Conservation (phyloP, 2,329 filamentous ascomycete genomes). For the Dichotomopilus funicola region DNA sequence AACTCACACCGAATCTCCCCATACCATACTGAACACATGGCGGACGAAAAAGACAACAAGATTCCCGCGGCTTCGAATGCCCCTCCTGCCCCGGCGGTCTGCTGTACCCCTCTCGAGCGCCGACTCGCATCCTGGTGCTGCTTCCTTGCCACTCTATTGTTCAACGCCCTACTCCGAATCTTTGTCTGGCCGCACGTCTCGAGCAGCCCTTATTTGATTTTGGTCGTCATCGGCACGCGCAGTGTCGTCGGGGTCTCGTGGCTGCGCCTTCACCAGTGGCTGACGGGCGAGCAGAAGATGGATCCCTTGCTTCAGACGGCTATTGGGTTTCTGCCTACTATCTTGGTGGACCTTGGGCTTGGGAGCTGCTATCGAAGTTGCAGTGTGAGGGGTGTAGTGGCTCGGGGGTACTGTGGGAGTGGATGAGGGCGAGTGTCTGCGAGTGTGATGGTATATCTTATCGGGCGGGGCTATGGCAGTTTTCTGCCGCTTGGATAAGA, state of each 20-base stretch:
- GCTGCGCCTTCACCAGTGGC: not conserved
- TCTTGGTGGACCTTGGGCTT: not conserved
- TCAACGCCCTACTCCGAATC: not conserved
- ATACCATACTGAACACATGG: not conserved
- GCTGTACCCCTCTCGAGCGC: constrained; percentile 5
- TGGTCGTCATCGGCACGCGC: constrained; percentile 3
- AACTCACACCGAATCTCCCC: not conserved
- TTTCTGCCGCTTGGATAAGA: too few relatives aligned
- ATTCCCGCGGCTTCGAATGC: not conserved
- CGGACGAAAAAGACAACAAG: not conserved
- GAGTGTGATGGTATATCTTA: not conserved
- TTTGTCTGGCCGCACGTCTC: constrained; percentile 4
- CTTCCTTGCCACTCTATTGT: not conserved
- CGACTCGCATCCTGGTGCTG: not conserved
- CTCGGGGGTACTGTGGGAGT: not conserved
- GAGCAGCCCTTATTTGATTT: not conserved
- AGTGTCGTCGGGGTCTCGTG: constrained; percentile 1
- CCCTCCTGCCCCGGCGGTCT: not conserved
- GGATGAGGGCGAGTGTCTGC: not conserved
- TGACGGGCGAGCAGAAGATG: not conserved
- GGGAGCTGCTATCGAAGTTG: constrained; percentile 3
- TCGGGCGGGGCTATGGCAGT: too few relatives aligned
- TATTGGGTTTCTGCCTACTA: not conserved
- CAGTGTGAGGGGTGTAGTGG: not conserved
- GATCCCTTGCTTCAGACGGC: not conserved